Evolutionary conservation across 2,329 filamentous ascomycete genomes (phyloP).

Genomic region (Thermothelomyces thermophilus): DNA sequence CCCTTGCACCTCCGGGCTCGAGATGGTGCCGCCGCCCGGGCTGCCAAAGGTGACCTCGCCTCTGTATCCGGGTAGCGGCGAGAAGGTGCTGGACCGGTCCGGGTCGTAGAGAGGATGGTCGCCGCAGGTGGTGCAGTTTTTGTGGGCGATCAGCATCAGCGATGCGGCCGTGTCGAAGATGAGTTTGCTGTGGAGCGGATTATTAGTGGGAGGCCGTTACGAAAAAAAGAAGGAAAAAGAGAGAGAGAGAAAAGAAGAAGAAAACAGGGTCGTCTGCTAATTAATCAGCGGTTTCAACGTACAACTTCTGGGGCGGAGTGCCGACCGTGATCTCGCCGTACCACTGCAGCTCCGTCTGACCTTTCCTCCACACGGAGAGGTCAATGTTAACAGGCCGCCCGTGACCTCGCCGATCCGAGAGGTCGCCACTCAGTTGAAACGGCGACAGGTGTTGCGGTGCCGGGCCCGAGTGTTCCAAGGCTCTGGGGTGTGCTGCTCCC

Average conservation of each 20-base stretch:
- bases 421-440: background rate
- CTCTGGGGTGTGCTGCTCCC: background rate
- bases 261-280: too few species aligned
- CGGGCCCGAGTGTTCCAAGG: background rate
- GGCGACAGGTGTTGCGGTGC: background rate
- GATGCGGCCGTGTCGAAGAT: slow-evolving; percentile 30
- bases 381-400: slow-evolving; percentile 9
- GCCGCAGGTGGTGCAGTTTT: slow-evolving; percentile 28
- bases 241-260: too few species aligned
- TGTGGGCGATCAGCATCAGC: slow-evolving; percentile 27
- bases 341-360: slow-evolving; percentile 15
- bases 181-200: slow-evolving; percentile 23
- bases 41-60: slow-evolving; percentile 22
- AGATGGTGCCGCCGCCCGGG: slow-evolving; percentile 27
- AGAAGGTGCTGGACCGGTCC: slow-evolving; percentile 27
- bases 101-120: slow-evolving; percentile 26
- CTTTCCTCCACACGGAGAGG: background rate
- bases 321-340: slow-evolving; percentile 20
- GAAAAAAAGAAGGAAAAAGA: too few species aligned
- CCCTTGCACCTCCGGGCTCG: slow-evolving; percentile 21
- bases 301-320: slow-evolving; percentile 26
- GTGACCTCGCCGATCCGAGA: background rate
- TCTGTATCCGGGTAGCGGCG: slow-evolving; percentile 18
- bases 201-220: too few species aligned
- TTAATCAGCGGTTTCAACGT: slow-evolving; percentile 12